Conservation (phyloP, 1,284 basidiomycete species). For the Ceratobasidium sp. region DNA sequence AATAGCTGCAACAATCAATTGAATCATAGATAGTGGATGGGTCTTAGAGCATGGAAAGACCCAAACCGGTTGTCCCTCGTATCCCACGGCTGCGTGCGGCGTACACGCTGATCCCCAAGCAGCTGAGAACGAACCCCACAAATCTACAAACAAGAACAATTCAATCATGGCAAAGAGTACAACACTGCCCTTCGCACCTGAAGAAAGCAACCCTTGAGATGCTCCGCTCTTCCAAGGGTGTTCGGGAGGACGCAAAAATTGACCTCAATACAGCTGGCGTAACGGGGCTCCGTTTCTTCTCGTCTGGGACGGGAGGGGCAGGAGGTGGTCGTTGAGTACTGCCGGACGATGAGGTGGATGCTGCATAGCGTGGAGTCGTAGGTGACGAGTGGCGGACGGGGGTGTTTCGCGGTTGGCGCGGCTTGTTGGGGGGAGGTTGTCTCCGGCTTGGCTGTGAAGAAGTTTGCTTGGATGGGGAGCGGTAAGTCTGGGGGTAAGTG, state of each 20-base stretch:
- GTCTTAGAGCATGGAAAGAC: slow-evolving; percentile 41
- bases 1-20: slow-evolving; percentile 10
- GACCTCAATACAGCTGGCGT: slow-evolving; percentile 80
- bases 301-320: slow-evolving; percentile 39
- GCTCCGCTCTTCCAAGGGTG: slow-evolving; percentile 78
- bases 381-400: slow-evolving; percentile 26
- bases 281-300: slow-evolving; percentile 71
- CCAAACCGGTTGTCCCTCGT: slow-evolving; percentile 43
- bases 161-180: neutral
- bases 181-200: slow-evolving; percentile 61
- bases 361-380: slow-evolving; percentile 34
- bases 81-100: slow-evolving; percentile 71
- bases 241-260: slow-evolving; percentile 83
- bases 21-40: neutral
- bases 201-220: slow-evolving; percentile 85
- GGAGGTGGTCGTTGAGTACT: slow-evolving; percentile 19
- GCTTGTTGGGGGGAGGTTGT: slow-evolving; percentile 19
- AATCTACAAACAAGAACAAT: slow-evolving; percentile 62
- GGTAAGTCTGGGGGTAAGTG: slow-evolving; percentile 40
- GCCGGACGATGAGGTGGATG: slow-evolving; percentile 38
- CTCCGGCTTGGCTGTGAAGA: slow-evolving; percentile 28
- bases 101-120: slow-evolving; percentile 76
- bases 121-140: slow-evolving; percentile 80
- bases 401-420: slow-evolving; percentile 1
- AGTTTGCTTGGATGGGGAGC: slow-evolving; percentile 18